Base-by-base conservation (phyloP, 768 basidiomycete species). In the Boletus pseudopeckii region DNA sequence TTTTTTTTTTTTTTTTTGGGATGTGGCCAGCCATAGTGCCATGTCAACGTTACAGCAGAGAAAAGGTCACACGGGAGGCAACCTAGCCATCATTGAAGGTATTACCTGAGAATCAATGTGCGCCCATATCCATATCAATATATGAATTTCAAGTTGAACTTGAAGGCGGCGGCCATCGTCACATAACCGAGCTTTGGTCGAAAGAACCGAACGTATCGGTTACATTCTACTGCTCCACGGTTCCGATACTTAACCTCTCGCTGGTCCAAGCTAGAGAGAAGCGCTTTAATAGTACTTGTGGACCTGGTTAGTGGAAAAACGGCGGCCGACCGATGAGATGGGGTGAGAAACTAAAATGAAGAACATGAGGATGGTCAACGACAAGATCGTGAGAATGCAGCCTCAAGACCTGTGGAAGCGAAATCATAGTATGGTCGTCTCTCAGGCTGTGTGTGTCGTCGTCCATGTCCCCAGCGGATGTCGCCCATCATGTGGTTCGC, bases 11-110 rank as follows among this genome's bases (percentile, higher is more conserved):
- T 22, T 22, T 22, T 22, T 22, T 22, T 22, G 22, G 22, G 22
- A 24, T 24, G 24, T 47, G 54, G 33, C 53, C 2, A 17, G 9
- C 2, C 41, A 37, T 4, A 33, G 18, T 36, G 45, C n/a, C 43
- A 41, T 47, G 54, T 34, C 45, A 56, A 38, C 20, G 24, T 46
- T 37, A 36, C 54, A 48, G 20, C 28, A 39, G 17, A 34, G 39
- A 28, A 26, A 32, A 5, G 13, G 8, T 10, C 11, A 36, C 22
- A 28, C 41, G 33, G 15, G 24, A 26, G 7, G 49, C 8, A 53
- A 54, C 26, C 18, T 30, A 30, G 34, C 51, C 50, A 42, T 28
- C 4, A 24, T 5, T 4, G 51, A 8, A 20, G 20, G 34, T 20
- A 53, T 34, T 32, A 30, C 33, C 26, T 45, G 41, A 18, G 24